Conservation (phyloP, 179 eudicot species). For the Actinidia arguta region DNA sequence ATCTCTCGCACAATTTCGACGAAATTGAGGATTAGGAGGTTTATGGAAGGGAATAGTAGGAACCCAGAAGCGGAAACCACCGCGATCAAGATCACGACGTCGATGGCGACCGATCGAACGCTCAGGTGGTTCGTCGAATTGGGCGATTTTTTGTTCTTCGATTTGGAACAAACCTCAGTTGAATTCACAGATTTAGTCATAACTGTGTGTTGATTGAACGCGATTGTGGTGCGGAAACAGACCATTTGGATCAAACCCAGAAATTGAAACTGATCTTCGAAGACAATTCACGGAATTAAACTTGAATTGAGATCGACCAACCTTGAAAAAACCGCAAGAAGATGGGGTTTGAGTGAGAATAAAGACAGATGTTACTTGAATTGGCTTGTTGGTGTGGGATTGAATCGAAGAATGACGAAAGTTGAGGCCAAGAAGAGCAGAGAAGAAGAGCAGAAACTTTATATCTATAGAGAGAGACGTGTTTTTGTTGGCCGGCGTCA, state of each 20-base stretch:
- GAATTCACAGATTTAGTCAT: slow-evolving; percentile 68
- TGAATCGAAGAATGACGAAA: neutral
- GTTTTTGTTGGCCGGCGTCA: slow-evolving; percentile 26
- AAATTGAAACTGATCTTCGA: slow-evolving; percentile 26
- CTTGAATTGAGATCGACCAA: slow-evolving; percentile 32
- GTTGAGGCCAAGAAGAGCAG: slow-evolving; percentile 6
- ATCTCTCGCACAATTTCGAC: slow-evolving; percentile 39
- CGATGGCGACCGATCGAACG: slow-evolving; percentile 58
- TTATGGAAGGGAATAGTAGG: slow-evolving; percentile 67
- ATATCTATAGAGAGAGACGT: too few species aligned
- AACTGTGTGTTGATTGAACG: slow-evolving; percentile 47
- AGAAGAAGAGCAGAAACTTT: neutral
- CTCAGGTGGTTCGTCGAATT: slow-evolving; percentile 45
- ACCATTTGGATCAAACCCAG: slow-evolving; percentile 63
- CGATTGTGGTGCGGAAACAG: slow-evolving; percentile 39
- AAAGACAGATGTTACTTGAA: neutral
- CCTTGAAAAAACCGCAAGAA: slow-evolving; percentile 13
- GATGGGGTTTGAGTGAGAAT: neutral
- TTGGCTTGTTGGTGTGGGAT: neutral
- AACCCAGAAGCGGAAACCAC: slow-evolving; percentile 76
- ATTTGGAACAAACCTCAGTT: slow-evolving; percentile 42
- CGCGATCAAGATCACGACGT: slow-evolving; percentile 70
- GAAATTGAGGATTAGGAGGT: slow-evolving; percentile 27
- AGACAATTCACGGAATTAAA: neutral
- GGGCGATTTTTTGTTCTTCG: slow-evolving; percentile 45